Evolutionary conservation across 345 rosid species (phyloP).

Genomic region (Salix exigua): DNA sequence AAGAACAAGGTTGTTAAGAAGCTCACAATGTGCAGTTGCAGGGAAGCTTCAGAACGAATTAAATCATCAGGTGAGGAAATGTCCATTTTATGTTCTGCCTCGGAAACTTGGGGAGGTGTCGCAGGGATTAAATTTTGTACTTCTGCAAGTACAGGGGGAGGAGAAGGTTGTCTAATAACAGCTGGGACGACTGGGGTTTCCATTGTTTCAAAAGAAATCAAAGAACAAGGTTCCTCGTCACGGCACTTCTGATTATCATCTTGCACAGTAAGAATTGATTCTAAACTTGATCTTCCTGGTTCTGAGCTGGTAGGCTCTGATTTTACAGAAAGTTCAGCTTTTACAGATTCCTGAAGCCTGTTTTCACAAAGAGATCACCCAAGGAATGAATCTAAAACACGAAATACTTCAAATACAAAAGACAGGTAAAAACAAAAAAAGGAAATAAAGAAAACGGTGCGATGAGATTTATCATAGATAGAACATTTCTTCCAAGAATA

Average conservation of each 20-base stretch:
- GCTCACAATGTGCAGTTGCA: conserved; percentile 91
- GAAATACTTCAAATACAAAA: neutral
- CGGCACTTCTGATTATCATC: conserved; percentile 33
- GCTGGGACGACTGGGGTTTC: conserved; percentile 43
- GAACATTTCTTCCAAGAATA: neutral
- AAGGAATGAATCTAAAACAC: conserved; percentile 12
- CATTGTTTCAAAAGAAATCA: conserved; percentile 87
- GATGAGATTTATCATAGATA: neutral
- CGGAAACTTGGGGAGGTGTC: conserved; percentile 44
- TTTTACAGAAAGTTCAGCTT: conserved; percentile 1
- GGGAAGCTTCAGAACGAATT: conserved; percentile 61
- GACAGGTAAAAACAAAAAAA: neutral
- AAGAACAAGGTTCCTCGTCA: conserved; percentile 53
- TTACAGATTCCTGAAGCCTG: conserved; percentile 39
- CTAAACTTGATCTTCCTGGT: conserved; percentile 40
- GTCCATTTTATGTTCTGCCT: conserved; percentile 42
- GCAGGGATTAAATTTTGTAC: conserved; percentile 73
- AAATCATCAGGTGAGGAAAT: conserved; percentile 49
- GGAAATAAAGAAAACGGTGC: neutral
- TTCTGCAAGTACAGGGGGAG: conserved; percentile 92
- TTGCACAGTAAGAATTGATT: conserved; percentile 26
- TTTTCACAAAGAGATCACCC: conserved; percentile 20
- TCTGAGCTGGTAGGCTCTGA: conserved; percentile 26
- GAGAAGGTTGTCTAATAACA: conserved; percentile 82
- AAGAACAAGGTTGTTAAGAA: conserved; percentile 6